Evolutionary conservation across 306 rosid species (phyloP).

Genomic region (Cucumis melo): DNA sequence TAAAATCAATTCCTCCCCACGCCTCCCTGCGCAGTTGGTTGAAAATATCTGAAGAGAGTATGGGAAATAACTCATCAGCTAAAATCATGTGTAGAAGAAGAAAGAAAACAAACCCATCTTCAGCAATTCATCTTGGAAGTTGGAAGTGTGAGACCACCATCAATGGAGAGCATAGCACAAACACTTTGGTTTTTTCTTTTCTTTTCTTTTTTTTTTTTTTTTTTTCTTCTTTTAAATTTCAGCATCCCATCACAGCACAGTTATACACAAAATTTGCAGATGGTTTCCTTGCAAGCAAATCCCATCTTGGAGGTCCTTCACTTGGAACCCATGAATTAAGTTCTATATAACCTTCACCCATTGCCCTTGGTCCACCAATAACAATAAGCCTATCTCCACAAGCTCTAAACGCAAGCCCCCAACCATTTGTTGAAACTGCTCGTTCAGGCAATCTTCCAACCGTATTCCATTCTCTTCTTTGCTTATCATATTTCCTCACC

Average conservation of each 20-base stretch:
- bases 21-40: conserved; percentile 5
- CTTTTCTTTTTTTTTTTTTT: too few relatives aligned
- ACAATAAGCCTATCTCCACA: conserved; percentile 82
- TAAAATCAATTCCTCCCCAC: conserved; percentile 26
- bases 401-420: conserved; percentile 96
- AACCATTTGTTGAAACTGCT: conserved; percentile 74
- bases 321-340: conserved; percentile 90
- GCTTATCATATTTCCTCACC: conserved; percentile 65
- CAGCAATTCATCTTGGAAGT: neutral
- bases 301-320: conserved; percentile 86
- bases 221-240: neutral
- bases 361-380: conserved; percentile 69
- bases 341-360: conserved; percentile 67
- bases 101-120: conserved; percentile 7
- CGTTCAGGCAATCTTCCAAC: conserved; percentile 78
- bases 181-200: conserved; percentile 8
- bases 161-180: neutral
- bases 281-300: conserved; percentile 57
- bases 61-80: conserved; percentile 9
- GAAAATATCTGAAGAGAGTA: conserved; percentile 5
- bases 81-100: conserved; percentile 5
- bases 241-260: conserved; percentile 99
- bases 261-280: conserved; percentile 81
- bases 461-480: conserved; percentile 29
- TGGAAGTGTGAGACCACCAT: neutral